Percentiles rank a stretch among this genome's conserved stretches.
phyloP scores from a whole-genome alignment of 2,329 filamentous ascomycete genomes.

The Myriangium duriaei region DNA sequence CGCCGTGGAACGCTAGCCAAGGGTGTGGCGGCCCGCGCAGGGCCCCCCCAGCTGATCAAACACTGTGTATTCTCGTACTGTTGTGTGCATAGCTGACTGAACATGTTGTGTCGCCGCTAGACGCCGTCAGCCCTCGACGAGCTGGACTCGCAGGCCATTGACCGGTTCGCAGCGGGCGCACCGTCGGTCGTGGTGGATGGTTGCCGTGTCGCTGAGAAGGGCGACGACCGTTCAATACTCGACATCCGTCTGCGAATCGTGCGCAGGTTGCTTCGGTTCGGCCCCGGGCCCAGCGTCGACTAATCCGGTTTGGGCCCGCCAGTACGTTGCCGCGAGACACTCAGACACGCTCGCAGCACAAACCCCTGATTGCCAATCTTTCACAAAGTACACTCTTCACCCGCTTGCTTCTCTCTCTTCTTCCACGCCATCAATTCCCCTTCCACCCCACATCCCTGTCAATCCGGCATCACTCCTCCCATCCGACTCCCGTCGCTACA shows the following conservation, averaged over 20 bases:
- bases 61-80: no score
- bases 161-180: not conserved
- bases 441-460: constrained; percentile 1
- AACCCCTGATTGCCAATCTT: constrained; percentile 11
- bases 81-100: no score
- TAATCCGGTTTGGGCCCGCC: constrained; percentile 8
- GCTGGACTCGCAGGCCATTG: not conserved
- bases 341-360: constrained; percentile 9
- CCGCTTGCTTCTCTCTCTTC: constrained; percentile 6
- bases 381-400: constrained; percentile 9
- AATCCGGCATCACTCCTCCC: not conserved
- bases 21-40: no score
- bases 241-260: no score
- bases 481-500: not conserved
- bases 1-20: no score
- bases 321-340: constrained; percentile 10
- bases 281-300: constrained; percentile 3
- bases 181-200: not conserved
- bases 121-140: no score
- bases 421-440: constrained; percentile 9
- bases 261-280: not conserved
- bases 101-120: no score
- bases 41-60: no score
- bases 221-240: not conserved
- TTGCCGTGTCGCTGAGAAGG: not conserved